phyloP scores from a whole-genome alignment of 1,139 yeast genomes.

The Yamadazyma diospyri region DNA sequence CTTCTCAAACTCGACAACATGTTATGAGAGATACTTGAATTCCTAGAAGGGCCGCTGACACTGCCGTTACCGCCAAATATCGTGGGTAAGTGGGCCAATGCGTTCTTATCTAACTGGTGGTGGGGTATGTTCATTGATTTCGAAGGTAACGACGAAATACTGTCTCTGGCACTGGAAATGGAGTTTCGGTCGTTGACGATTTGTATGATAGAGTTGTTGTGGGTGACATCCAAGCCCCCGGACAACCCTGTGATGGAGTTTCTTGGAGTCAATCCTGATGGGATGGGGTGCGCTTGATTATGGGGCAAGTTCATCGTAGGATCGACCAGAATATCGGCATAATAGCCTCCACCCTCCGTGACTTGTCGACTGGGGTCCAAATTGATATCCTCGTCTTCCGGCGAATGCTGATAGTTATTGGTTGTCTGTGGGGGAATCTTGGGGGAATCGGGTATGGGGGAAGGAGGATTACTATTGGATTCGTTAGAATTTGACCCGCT shows the following conservation, averaged over 20 bases:
- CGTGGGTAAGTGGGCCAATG: slow-evolving; percentile 45
- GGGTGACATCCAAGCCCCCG: slow-evolving; percentile 13
- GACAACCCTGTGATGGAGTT: slow-evolving; percentile 25
- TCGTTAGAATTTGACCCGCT: slow-evolving; percentile 2
- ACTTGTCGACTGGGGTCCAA: slow-evolving; percentile 37
- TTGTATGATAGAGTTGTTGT: slow-evolving; percentile 44
- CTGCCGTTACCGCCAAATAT: slow-evolving; percentile 42
- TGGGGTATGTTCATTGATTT: slow-evolving; percentile 50
- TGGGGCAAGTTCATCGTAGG: slow-evolving; percentile 50
- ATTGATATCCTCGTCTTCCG: slow-evolving; percentile 24
- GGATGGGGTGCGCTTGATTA: slow-evolving; percentile 38
- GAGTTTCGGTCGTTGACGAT: slow-evolving; percentile 38
- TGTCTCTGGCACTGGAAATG: slow-evolving; percentile 35
- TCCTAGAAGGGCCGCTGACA: slow-evolving; percentile 42
- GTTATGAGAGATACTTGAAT: slow-evolving; percentile 38
- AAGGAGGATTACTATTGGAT: slow-evolving; percentile 19
- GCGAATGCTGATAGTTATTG: slow-evolving; percentile 27
- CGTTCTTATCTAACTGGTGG: slow-evolving; percentile 38
- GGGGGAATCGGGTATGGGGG: slow-evolving; percentile 25
- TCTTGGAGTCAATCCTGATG: slow-evolving; percentile 34
- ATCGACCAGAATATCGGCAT: slow-evolving; percentile 44
- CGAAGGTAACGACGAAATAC: slow-evolving; percentile 44
- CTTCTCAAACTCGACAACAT: slow-evolving; percentile 41
- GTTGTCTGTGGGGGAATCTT: slow-evolving; percentile 19
- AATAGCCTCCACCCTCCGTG: slow-evolving; percentile 43